Evolutionary conservation across 2,329 filamentous ascomycete species (phyloP), one percentile per base, ranked within the genome.

Genomic region (Aspergillus arachidicola): DNA sequence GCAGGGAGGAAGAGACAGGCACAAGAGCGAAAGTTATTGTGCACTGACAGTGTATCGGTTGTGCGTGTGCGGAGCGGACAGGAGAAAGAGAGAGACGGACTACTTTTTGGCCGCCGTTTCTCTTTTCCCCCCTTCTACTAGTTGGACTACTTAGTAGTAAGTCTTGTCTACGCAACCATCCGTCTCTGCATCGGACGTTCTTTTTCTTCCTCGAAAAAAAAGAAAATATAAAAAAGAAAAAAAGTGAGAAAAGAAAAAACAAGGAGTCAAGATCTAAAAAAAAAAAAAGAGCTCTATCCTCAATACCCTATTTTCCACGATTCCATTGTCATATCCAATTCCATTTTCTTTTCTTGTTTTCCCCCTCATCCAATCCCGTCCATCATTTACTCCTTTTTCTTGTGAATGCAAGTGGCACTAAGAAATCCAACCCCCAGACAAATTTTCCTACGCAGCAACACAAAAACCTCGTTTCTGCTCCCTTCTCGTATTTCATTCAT

Each of bases 121-220:
- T 48, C 57, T 53, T 46, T 62, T 41, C 36, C 36, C 58, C 62
- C 63, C 61, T 58, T 59, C 63, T 50, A 30, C 62, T 57, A 38
- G n/a, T 43, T 23, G 23, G 23, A 43, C 54, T 43, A 45, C 36
- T 57, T 43, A 36, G 23, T n/a, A 30, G 12, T n/a, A 6, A 30
- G 12, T 16, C 26, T 32, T 61, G 58, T 58, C 60, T 66, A 72
- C 69, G 68, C 72, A 73, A 69, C 63, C 64, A 70, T 67, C 70
- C 66, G 68, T 59, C 63, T 56, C 56, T 60, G 36, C 57, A 43
- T 50, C 50, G 57, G 54, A 64, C 38, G 54, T 30, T 55, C 28
- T 21, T 46, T 55, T 55, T 23, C 48, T 38, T 36, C 12, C 11
- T 19, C 48, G 64, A 66, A 59, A 68, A 60, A 62, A 36, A 61